Evolutionary conservation across 805 yeast species (phyloP), one percentile per base, ranked within the genome.

Genomic region (Kockiozyma suomiensis): DNA sequence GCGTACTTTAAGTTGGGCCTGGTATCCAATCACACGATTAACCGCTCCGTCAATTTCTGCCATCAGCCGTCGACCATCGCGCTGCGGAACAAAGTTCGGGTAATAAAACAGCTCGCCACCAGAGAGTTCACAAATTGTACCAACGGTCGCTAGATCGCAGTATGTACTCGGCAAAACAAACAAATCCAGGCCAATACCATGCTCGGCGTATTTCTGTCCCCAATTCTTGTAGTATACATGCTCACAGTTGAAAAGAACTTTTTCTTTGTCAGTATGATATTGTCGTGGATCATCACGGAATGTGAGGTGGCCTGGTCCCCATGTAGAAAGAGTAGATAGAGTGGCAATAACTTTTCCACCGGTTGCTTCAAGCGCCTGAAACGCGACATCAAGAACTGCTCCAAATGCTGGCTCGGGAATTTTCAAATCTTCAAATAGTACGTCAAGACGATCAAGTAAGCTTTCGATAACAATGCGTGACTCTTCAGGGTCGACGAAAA

Each of bases 291-390:
- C 72, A 13, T 73, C 77, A 7, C 78, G 67, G 47, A 69, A 61
- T 10, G 63, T 65, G 3, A 76, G 78, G 8, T 81, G 77, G 3
- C 97, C 97, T 0, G 90, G 86, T 0, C 96, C 97, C 80, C 84
- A 80, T 0, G 89, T 81, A 5, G 99, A 97, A 41, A 90, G 72
- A 1, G 85, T 75, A 1, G 89, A 80, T 43, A 92, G 74, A 3
- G 88, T 73, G 0, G 88, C 81, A 23, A 87, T 81, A 35, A 93
- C 85, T 67, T 92, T 88, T 61, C 98, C 99, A 7, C 94, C 96
- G 1, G 75, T 71, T 2, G 68, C 68, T 46, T 79, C 79, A 28
- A 91, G 76, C 5, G 90, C 85, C 54, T 82, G 70, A 66, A 79
- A 75, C 0, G 96, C 93, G 1, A 86, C 84, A 56, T 84, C 78